Evolutionary conservation across 306 rosid genomes (phyloP).

Genomic region (Purshia tridentata): DNA sequence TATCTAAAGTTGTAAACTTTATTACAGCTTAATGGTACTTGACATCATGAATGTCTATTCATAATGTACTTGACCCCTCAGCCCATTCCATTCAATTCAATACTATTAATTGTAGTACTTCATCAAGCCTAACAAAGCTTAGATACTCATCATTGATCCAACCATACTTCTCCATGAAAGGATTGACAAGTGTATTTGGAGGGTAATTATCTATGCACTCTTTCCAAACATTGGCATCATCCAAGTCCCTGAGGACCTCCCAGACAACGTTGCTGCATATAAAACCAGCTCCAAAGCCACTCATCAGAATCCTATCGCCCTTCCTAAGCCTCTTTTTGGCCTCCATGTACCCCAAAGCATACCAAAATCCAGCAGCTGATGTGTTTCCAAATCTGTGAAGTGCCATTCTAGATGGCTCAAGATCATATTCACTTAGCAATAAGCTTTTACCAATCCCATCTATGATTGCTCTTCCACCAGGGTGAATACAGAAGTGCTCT

Average conservation of each 20-base stretch:
- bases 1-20: no score
- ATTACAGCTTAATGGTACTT: no score
- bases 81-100: no score
- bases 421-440: conserved; percentile 53
- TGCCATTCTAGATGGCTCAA: conserved; percentile 81
- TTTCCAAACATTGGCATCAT: conserved; percentile 65
- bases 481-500: conserved; percentile 79
- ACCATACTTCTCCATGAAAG: conserved; percentile 61
- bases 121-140: conserved; percentile 56
- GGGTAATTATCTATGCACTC: conserved; percentile 63
- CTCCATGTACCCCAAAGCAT: conserved; percentile 89
- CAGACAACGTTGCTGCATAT: conserved; percentile 85
- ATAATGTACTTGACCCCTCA: background rate
- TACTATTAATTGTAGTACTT: no score
- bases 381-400: conserved; percentile 89
- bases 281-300: conserved; percentile 89
- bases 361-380: conserved; percentile 86
- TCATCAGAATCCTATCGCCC: conserved; percentile 70
- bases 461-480: conserved; percentile 72
- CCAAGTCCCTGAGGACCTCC: conserved; percentile 74
- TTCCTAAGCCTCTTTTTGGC: conserved; percentile 80
- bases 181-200: conserved; percentile 37
- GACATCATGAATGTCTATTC: no score
- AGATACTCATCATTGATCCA: conserved; percentile 76
- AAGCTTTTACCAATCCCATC: conserved; percentile 75